These are phyloP conservation scores for Blakeslea trispora DNA, from an alignment of 371 early-diverging fungal species.

Conservation along the genomic window DNA sequence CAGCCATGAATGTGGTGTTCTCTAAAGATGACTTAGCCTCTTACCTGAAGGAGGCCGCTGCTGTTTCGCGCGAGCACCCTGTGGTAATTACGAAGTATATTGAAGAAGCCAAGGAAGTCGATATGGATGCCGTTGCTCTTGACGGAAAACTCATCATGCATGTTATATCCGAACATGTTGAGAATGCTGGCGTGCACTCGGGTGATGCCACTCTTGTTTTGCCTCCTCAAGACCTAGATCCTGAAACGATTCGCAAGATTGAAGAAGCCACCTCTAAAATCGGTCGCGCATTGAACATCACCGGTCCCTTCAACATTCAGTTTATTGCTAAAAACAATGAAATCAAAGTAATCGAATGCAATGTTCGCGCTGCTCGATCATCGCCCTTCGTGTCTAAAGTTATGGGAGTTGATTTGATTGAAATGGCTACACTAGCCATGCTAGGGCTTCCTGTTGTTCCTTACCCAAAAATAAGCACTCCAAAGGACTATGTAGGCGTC, in stretches of 20 bases:
- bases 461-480: constrained; percentile 65
- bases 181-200: constrained; percentile 97
- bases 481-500: constrained; percentile 79
- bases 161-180: constrained; percentile 92
- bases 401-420: constrained; percentile 86
- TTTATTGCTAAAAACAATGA: constrained; percentile 95
- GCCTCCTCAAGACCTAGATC: constrained; percentile 90
- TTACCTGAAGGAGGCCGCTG: constrained; percentile 83
- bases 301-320: constrained; percentile 98
- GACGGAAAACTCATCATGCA: constrained; percentile 89
- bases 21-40: constrained; percentile 75
- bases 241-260: constrained; percentile 85
- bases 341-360: constrained; percentile 97
- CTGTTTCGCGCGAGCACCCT: constrained; percentile 90
- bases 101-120: constrained; percentile 94
- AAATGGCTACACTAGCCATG: constrained; percentile 93
- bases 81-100: constrained; percentile 96
- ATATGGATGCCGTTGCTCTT: constrained; percentile 93
- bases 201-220: constrained; percentile 95
- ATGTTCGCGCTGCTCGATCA: constrained; percentile 92
- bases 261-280: constrained; percentile 87
- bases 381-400: constrained; percentile 97
- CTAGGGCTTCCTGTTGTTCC: constrained; percentile 72
- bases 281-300: constrained; percentile 87
- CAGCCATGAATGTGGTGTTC: constrained; percentile 95